These are phyloP conservation scores for Nothophaeocryptopus gaeumannii DNA, from an alignment of 2,329 filamentous ascomycete species.

Conservation along the genomic window DNA sequence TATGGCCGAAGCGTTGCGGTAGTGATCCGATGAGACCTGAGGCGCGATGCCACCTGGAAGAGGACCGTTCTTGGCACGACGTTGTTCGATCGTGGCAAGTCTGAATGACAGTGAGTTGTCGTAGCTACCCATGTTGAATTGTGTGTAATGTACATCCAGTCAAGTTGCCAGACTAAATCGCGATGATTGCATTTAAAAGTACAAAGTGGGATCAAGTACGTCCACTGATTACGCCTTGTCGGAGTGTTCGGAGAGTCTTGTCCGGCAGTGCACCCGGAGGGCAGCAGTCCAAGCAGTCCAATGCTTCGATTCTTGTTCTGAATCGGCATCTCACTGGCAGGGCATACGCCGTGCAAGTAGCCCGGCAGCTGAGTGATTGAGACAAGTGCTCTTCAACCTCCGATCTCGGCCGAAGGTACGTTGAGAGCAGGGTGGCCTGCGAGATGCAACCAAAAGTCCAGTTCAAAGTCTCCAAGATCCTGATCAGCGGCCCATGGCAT, in stretches of 20 bases:
- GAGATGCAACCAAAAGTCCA: conserved; percentile 34
- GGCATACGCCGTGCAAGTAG: too few species aligned
- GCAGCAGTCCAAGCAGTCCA: neutral
- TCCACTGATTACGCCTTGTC: neutral
- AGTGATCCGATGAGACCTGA: conserved; percentile 14
- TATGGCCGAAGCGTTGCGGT: neutral
- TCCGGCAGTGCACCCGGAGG: neutral
- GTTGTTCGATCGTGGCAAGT: conserved; percentile 12
- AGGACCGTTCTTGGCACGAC: conserved; percentile 3
- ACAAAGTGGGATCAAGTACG: too few species aligned
- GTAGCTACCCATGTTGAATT: too few species aligned
- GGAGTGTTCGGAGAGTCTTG: neutral
- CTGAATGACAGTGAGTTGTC: conserved; percentile 5
- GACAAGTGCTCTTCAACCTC: too few species aligned
- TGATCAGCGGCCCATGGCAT: conserved; percentile 18
- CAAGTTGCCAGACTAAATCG: too few species aligned
- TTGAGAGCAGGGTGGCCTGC: conserved; percentile 30
- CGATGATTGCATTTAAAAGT: too few species aligned
- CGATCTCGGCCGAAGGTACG: too few species aligned
- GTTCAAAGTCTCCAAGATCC: conserved; percentile 28
- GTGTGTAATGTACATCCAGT: too few species aligned
- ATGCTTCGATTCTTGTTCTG: too few species aligned
- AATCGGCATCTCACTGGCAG: too few species aligned
- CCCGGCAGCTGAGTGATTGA: too few species aligned
- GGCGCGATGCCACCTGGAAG: conserved; percentile 19